Conservation (phyloP, 2,329 filamentous ascomycete genomes). For the Neofusicoccum sp. region DNA sequence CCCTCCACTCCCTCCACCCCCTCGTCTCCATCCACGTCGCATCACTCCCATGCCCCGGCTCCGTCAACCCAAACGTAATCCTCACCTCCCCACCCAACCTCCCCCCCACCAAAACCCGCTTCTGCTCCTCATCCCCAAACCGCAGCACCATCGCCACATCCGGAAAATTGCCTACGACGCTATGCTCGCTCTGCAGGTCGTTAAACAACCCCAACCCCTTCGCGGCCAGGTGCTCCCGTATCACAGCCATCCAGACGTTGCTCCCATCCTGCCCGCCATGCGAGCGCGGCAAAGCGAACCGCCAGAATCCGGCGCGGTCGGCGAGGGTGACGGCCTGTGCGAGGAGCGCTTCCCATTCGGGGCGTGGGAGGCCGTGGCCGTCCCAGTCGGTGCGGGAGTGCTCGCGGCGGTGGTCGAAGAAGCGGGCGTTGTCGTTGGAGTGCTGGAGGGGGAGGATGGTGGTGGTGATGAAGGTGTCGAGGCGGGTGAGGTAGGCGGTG, state of each 20-base stretch:
- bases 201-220: slow-evolving; percentile 65
- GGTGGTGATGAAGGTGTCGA: slow-evolving; percentile 60
- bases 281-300: slow-evolving; percentile 58
- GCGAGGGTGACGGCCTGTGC: slow-evolving; percentile 53
- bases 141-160: slow-evolving; percentile 64
- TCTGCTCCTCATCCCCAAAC: slow-evolving; percentile 60
- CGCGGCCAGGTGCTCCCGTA: slow-evolving; percentile 61
- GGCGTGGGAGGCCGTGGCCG: slow-evolving; percentile 57
- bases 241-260: slow-evolving; percentile 66
- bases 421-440: slow-evolving; percentile 61
- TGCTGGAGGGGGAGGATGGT: slow-evolving; percentile 59
- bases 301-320: slow-evolving; percentile 63
- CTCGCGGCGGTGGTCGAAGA: slow-evolving; percentile 68
- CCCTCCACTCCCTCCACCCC: slow-evolving; percentile 46
- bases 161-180: slow-evolving; percentile 64
- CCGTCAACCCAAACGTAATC: slow-evolving; percentile 65
- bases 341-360: slow-evolving; percentile 62
- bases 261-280: slow-evolving; percentile 58
- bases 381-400: slow-evolving; percentile 65
- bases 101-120: slow-evolving; percentile 55
- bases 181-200: slow-evolving; percentile 66
- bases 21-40: slow-evolving; percentile 64
- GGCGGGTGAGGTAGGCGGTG: slow-evolving; percentile 48
- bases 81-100: slow-evolving; percentile 57
- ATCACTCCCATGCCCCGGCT: slow-evolving; percentile 64